A percentile compares a stretch with the other conserved stretches of the same genome.
These are phyloP conservation scores for Sporobolomyces pararoseus DNA, from an alignment of 768 basidiomycete genomes.

Conservation along the genomic window DNA sequence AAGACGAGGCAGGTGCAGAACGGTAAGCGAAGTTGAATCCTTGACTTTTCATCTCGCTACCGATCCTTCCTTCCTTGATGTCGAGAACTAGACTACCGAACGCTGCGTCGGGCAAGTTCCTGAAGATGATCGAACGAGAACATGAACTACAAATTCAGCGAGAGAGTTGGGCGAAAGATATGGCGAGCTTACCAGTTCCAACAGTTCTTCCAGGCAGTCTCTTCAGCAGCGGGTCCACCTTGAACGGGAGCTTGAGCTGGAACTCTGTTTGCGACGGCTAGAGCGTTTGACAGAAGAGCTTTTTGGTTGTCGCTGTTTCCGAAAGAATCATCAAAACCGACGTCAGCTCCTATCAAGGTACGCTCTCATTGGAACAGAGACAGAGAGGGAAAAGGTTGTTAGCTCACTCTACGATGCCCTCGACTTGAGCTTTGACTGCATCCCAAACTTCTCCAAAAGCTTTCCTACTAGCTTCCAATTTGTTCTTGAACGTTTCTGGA, in stretches of 20 bases:
- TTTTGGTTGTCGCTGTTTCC: conserved; percentile 67
- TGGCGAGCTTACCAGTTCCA: conserved; percentile 69
- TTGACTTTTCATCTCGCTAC: conserved; percentile 86
- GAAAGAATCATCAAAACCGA: background rate
- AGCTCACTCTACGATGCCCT: conserved; percentile 69
- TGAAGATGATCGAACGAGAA: background rate
- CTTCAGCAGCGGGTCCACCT: conserved; percentile 63
- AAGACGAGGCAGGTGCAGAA: conserved; percentile 49
- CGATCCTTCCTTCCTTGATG: conserved; percentile 84
- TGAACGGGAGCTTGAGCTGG: conserved; percentile 56
- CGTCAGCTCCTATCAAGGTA: background rate
- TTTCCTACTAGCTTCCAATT: conserved; percentile 72
- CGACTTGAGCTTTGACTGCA: conserved; percentile 83
- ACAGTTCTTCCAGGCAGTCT: conserved; percentile 95
- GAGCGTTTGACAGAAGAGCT: conserved; percentile 78
- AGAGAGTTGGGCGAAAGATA: background rate
- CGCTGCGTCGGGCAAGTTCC: conserved; percentile 91
- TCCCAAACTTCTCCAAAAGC: conserved; percentile 91
- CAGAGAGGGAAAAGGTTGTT: too few species aligned
- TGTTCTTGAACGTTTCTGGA: conserved; percentile 79
- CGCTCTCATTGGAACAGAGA: background rate
- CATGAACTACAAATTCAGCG: background rate
- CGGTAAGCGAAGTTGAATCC: conserved; percentile 97
- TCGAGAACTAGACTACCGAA: conserved; percentile 85
- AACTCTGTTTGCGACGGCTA: conserved; percentile 75